Base-by-base conservation (phyloP, 2,329 filamentous ascomycete species). In the Fusarium anguioides region DNA sequence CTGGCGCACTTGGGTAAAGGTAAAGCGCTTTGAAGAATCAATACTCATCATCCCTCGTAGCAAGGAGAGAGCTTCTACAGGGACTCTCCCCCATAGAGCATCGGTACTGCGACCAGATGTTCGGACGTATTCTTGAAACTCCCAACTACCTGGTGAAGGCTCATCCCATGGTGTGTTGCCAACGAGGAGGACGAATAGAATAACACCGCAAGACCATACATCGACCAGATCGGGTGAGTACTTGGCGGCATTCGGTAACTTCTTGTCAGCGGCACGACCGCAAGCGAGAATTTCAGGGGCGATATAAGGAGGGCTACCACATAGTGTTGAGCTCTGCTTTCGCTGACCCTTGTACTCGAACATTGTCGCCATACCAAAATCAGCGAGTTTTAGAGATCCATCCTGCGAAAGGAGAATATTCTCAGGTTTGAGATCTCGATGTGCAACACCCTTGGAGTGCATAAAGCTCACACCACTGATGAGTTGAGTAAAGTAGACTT, bases 161-260 rank as follows among this genome's bases (percentile, higher is more conserved):
- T 96, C 92, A 74, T 98, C 96, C 96, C 96, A 99, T 0, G 96
- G 96, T 3, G 96, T 99, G 76, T 99, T 99, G 11, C 96, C 96
- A 2, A 97, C 94, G 5, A 99, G 83, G 6, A 99, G 83, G 33
- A 98, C 96, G 75, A 99, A 99, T 6, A 99, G 83, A n/a, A 99
- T 96, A 51, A 99, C 94, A 31, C 96, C 96, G 72, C 94, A 97
- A 17, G 94, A 97, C 96, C 96, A 99, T 56, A 99, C 90, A 75
- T 99, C 96, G 35, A 93, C 92, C 39, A 93, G 80, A 64, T 97
- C 93, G 9, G 94, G 89, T 27, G 86, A 84, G 75, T 95, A 95
- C 54, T 91, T 88, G 45, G 76, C 73, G 24, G 84, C 81, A 49
- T 85, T 79, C 35, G 84, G 72, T 37, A 84, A 76, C 45, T 76